These are phyloP conservation scores for Antonospora locustae DNA, from an alignment of 371 early-diverging fungal genomes.

Conservation along the genomic window DNA sequence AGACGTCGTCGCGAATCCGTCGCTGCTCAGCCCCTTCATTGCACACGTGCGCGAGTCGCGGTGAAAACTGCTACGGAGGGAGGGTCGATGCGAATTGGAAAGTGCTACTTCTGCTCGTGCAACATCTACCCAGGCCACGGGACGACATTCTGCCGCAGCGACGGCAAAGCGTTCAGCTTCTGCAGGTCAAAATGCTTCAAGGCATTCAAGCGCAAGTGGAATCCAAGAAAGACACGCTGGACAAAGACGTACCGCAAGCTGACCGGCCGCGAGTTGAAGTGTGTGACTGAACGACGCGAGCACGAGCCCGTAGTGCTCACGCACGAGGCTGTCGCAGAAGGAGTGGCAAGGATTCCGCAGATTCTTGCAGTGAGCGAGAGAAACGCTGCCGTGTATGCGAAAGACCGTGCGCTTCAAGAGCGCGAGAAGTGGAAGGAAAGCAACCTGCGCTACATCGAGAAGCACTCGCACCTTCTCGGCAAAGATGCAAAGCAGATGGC, in stretches of 20 bases:
- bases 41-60: no score
- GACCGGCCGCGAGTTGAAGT: constrained; percentile 86
- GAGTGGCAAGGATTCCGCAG: no score
- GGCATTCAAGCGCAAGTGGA: constrained; percentile 95
- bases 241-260: constrained; percentile 95
- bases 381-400: no score
- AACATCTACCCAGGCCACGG: constrained; percentile 96
- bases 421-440: no score
- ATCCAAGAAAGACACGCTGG: constrained; percentile 95
- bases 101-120: constrained; percentile 95
- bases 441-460: no score
- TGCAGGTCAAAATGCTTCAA: constrained; percentile 95
- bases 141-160: constrained; percentile 87
- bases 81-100: constrained; percentile 86
- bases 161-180: constrained; percentile 82
- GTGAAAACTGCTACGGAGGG: no score
- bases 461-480: no score
- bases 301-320: no score
- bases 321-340: no score
- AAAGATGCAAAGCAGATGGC: no score
- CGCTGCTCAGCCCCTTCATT: constrained; percentile 1
- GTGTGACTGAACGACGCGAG: constrained; percentile 40
- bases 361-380: no score
- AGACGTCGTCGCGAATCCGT: neutral
- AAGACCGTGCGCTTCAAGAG: no score